These are phyloP conservation scores for Xylariales sp. DNA, from an alignment of 2,329 filamentous ascomycete genomes.

Conservation along the genomic window DNA sequence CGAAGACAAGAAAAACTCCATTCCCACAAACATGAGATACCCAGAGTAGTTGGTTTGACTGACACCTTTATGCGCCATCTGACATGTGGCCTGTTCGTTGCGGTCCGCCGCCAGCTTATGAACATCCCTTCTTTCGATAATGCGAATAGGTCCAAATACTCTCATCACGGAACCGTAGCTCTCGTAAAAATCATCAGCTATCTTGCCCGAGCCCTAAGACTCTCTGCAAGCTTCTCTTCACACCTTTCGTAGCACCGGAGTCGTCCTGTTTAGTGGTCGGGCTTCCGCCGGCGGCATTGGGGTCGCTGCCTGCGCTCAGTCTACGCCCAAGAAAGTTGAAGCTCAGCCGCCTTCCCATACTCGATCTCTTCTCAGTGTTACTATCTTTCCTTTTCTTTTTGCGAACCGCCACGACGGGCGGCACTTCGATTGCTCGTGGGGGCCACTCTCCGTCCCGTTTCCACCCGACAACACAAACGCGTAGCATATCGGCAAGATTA, in stretches of 20 bases:
- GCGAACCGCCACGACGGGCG: slow-evolving; percentile 52
- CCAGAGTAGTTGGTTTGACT: background rate
- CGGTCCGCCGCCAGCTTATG: slow-evolving; percentile 17
- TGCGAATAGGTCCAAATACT: slow-evolving; percentile 2
- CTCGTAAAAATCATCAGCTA: slow-evolving; percentile 20
- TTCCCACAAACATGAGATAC: slow-evolving; percentile 17
- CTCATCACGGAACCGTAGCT: background rate
- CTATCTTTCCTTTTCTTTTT: slow-evolving; percentile 56
- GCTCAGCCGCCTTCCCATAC: slow-evolving; percentile 58
- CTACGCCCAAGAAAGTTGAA: slow-evolving; percentile 59
- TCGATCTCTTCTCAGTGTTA: slow-evolving; percentile 45
- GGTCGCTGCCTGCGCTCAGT: slow-evolving; percentile 45
- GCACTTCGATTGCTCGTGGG: slow-evolving; percentile 65
- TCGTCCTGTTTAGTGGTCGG: slow-evolving; percentile 38
- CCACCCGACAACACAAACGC: slow-evolving; percentile 88
- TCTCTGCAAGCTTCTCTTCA: slow-evolving; percentile 52
- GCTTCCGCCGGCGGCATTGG: slow-evolving; percentile 27
- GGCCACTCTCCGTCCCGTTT: slow-evolving; percentile 95
- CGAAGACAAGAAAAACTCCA: slow-evolving; percentile 21
- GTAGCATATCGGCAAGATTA: slow-evolving; percentile 84
- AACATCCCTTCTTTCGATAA: slow-evolving; percentile 19
- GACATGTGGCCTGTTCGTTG: slow-evolving; percentile 10
- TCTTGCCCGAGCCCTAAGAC: slow-evolving; percentile 52
- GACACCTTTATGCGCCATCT: slow-evolving; percentile 18
- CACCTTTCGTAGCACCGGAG: slow-evolving; percentile 42